A percentile compares a stretch with the other conserved stretches of the same genome.
These are phyloP conservation scores for Aspergillus felis DNA, from an alignment of 2,329 filamentous ascomycete species.

Conservation along the genomic window DNA sequence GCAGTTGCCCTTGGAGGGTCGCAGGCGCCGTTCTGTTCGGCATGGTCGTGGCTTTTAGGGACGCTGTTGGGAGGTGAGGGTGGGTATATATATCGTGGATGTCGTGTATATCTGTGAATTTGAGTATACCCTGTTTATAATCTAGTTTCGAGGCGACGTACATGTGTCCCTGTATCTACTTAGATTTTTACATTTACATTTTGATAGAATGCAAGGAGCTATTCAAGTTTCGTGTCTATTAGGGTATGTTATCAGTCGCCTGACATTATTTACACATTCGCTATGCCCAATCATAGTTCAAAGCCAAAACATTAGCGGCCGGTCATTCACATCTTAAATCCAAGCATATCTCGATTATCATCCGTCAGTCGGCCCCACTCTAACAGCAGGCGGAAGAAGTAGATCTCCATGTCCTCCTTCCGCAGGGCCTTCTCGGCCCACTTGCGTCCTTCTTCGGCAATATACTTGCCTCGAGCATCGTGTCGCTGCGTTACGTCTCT, in stretches of 20 bases:
- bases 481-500: slow-evolving; percentile 49
- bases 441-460: slow-evolving; percentile 60
- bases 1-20: neutral
- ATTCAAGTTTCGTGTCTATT: neutral
- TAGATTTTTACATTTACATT: neutral
- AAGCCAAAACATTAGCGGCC: neutral
- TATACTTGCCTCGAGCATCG: slow-evolving; percentile 56
- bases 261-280: neutral
- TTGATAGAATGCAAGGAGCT: neutral
- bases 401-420: slow-evolving; percentile 74
- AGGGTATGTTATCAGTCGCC: neutral
- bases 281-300: neutral
- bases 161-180: neutral
- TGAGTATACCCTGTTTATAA: neutral
- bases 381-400: slow-evolving; percentile 71
- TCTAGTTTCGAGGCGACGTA: neutral
- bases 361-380: slow-evolving; percentile 72
- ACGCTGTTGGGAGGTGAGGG: neutral
- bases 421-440: slow-evolving; percentile 63
- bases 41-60: neutral
- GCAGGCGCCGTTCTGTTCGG: neutral
- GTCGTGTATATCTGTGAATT: neutral
- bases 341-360: slow-evolving; percentile 52
- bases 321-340: slow-evolving; percentile 26
- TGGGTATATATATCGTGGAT: neutral